Evolutionary conservation across 169 alveolate genomes (phyloP).

Genomic region (Plasmodium vivax): DNA sequence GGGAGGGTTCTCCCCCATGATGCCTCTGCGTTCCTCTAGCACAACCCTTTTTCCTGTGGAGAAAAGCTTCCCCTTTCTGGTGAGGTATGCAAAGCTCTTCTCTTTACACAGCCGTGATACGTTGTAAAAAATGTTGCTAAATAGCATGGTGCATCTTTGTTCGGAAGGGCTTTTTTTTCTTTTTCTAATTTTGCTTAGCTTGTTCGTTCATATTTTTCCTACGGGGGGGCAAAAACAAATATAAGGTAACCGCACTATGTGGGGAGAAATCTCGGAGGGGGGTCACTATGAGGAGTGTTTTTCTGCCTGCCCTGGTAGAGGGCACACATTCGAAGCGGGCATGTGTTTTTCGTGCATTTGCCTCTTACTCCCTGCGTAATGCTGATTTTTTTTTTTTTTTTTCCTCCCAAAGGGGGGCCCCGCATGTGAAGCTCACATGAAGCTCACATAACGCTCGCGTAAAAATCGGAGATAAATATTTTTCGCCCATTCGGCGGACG

Average conservation of each 20-base stretch:
- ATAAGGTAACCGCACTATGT: neutral
- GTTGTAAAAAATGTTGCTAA: conserved; percentile 2
- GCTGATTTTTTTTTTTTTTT: conserved; percentile 9
- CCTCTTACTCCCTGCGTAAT: neutral
- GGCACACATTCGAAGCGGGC: neutral
- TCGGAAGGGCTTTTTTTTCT: neutral
- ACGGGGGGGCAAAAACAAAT: neutral
- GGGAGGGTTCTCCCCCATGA: neutral
- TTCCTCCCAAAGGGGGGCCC: neutral
- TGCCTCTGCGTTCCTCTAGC: neutral
- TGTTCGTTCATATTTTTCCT: neutral
- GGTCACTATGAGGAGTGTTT: neutral
- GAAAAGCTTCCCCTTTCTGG: conserved; percentile 4
- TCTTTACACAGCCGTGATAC: conserved; percentile 27
- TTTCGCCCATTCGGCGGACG: neutral
- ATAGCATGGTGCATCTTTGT: conserved; percentile 39
- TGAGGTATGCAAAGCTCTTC: neutral
- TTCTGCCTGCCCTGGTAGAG: neutral
- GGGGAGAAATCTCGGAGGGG: neutral
- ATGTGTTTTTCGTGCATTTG: neutral
- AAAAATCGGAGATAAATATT: neutral
- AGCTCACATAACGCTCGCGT: neutral
- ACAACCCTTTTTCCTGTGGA: neutral
- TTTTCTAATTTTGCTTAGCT: neutral
- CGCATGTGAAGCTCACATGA: neutral